Percentiles rank a stretch among this genome's conserved stretches.
Conservation (phyloP, 2,329 filamentous ascomycete species). For the Alternaria consortialis region DNA sequence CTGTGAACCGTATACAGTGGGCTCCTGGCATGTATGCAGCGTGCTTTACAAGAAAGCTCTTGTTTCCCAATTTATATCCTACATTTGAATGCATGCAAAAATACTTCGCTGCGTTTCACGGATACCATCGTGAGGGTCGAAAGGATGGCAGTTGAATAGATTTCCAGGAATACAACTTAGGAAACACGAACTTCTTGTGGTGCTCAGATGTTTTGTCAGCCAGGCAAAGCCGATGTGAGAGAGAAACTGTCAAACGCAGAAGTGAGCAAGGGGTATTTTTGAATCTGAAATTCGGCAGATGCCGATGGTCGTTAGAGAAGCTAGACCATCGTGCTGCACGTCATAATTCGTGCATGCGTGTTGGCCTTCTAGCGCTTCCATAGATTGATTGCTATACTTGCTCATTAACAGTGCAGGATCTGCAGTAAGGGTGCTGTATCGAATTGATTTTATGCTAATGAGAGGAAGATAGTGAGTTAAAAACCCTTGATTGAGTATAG, state of each 20-base stretch:
- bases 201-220: background rate
- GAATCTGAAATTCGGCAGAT: slow-evolving; percentile 4
- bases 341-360: slow-evolving; percentile 17
- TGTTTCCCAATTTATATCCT: background rate
- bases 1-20: background rate
- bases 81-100: background rate
- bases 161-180: background rate
- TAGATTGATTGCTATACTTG: slow-evolving; percentile 20
- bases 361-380: slow-evolving; percentile 20
- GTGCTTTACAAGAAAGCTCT: background rate
- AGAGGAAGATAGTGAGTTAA: slow-evolving; percentile 15
- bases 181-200: background rate
- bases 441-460: slow-evolving; percentile 16
- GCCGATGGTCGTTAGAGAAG: slow-evolving; percentile 2
- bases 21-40: background rate
- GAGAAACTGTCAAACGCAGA: slow-evolving; percentile 1
- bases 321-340: slow-evolving; percentile 16
- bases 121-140: background rate
- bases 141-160: background rate
- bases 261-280: background rate
- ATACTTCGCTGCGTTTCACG: background rate
- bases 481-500: slow-evolving; percentile 7
- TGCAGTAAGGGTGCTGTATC: slow-evolving; percentile 24
- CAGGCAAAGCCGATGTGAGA: background rate
- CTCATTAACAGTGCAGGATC: slow-evolving; percentile 25